Evolutionary conservation across 495 filamentous ascomycete genomes (phyloP).

Genomic region (Annulohypoxylon stygium): DNA sequence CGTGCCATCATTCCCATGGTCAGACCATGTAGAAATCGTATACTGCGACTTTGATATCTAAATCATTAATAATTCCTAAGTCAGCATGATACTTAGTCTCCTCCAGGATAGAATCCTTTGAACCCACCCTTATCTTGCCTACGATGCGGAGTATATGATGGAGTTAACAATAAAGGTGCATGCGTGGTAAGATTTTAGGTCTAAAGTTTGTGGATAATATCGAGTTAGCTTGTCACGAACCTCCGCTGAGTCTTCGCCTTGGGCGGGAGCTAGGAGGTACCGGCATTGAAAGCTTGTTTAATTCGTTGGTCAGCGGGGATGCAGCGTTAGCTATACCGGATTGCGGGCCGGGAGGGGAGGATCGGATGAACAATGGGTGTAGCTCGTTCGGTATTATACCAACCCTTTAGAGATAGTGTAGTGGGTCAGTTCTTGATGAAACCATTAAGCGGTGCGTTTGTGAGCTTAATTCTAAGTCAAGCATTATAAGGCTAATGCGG

Average conservation of each 20-base stretch:
- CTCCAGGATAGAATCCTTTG: not conserved
- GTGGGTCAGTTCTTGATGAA: not conserved
- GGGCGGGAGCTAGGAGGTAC: not conserved
- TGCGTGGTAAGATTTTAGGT: conserved; percentile 11
- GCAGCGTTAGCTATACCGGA: conserved; percentile 1
- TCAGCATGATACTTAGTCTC: not conserved
- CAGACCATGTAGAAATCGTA: not conserved
- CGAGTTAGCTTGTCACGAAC: not conserved
- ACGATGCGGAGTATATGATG: not conserved
- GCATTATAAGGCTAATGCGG: conserved; percentile 3
- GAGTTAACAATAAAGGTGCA: not conserved
- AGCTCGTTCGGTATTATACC: not conserved
- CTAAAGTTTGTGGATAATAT: not conserved
- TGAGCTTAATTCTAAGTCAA: not conserved
- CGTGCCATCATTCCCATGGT: not conserved
- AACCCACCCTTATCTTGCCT: not conserved
- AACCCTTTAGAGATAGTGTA: not conserved
- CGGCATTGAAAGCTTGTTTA: not conserved
- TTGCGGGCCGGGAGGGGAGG: not conserved
- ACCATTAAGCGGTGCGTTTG: not conserved
- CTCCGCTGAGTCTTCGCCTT: not conserved
- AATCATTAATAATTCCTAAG: not conserved
- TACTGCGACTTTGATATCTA: not conserved
- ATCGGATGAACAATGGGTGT: not conserved
- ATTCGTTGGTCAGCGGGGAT: not conserved